Evolutionary conservation across 257 asterid genomes (phyloP), one percentile per base, ranked within the genome.

Genomic region (Nicotiana obtusifolia): DNA sequence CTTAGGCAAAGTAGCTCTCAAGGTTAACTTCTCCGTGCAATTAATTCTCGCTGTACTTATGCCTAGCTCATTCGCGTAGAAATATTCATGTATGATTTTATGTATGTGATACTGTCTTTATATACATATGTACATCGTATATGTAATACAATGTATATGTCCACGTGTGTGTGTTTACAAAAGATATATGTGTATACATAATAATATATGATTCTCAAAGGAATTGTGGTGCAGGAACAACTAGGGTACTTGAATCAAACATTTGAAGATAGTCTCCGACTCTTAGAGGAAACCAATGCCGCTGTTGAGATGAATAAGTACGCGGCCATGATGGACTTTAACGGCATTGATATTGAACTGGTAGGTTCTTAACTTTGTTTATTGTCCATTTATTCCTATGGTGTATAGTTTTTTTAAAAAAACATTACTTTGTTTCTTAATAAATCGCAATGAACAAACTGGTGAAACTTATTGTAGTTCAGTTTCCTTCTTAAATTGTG

Each of bases 291-390:
- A 88, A 96, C 99, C 22, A 89, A 87, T 88, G 99, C 99, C 0
- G 97, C 92, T 35, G 94, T 96, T 77, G 93, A 94, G 91, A 94
- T 96, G 99, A 89, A 91, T 64, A 93, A 87, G 41, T 90, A 90
- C 77, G 99, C 98, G 7, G 97, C 97, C 59, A 93, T 93, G 97
- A 66, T 86, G 88, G 98, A 96, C 64, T 93, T 96, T 79, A 68
- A 84, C 61, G 92, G 92, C 85, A 86, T 96, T 20, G 91, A 96
- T 88, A 85, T 91, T 75, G 82, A 76, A 30, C 85, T 90, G 88
- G 99, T 95, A 81, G 69, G 88, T 76, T 84, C 82, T 76, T 14
- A 65, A 47, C 41, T 17, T 79, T 4, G 22, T 65, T 53, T 9
- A 9, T 6, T 85, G 26, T 11, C 5, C 33, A 30, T 30, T 30